These are phyloP conservation scores for Carex pumila DNA, from an alignment of 176 grass and related monocot species.

Conservation along the genomic window DNA sequence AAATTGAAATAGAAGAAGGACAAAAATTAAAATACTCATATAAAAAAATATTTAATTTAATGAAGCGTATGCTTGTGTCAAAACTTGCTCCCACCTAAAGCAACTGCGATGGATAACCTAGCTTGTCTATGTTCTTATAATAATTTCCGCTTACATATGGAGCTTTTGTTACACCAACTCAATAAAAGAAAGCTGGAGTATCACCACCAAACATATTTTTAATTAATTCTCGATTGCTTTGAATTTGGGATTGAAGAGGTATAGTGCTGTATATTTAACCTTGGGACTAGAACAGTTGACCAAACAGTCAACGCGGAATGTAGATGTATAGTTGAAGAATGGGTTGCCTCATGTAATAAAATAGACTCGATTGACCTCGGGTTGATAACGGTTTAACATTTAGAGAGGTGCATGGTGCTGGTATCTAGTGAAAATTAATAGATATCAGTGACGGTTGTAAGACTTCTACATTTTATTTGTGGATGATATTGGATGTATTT, in stretches of 20 bases:
- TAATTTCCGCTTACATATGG: background rate
- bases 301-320: background rate
- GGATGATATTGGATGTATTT: too few species aligned
- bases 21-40: too few species aligned
- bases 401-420: too few species aligned
- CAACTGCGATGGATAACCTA: conserved; percentile 14
- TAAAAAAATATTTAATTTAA: background rate
- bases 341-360: background rate
- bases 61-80: background rate
- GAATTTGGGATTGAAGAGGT: background rate
- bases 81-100: conserved; percentile 15
- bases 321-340: background rate
- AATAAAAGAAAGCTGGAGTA: background rate
- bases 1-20: too few species aligned
- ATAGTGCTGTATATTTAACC: background rate
- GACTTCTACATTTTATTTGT: too few species aligned
- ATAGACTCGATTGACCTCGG: too few species aligned
- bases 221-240: background rate
- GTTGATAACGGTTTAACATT: too few species aligned
- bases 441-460: too few species aligned
- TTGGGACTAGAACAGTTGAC: background rate
- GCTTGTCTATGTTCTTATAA: background rate
- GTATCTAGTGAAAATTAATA: too few species aligned
- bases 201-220: conserved; percentile 5
- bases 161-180: conserved; percentile 16